Base-by-base conservation (phyloP, 805 yeast genomes). In the Candida nemodendra region DNA sequence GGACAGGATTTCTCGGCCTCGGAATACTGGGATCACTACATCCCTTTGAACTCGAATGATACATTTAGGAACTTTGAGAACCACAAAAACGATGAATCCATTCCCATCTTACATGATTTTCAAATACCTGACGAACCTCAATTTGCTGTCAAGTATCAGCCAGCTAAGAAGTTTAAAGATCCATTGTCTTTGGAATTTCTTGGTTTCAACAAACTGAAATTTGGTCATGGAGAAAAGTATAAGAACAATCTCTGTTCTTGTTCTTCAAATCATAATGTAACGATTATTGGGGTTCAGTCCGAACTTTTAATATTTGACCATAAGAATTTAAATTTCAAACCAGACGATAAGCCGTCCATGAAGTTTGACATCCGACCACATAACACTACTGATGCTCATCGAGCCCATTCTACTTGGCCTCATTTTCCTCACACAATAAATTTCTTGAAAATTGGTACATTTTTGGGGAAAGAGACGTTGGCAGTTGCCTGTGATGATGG, bases 401-500 rank as follows among this genome's bases (percentile, higher is more conserved):
- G 72, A 4, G 28, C 35, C 4, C 44, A 32, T 30, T 48, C 59
- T 2, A 74, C 79, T 1, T 72, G 75, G 74, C 76, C 79, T 0
- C 62, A 63, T 34, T 66, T 62, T 33, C 83, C 84, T 2, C 82
- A 77, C 52, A 66, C 79, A 0, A 66, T 81, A 16, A 82, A 82
- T 46, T 72, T 54, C 46, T 34, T 81, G 29, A 74, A 68, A 36
- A 45, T 64, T 6, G 60, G 57, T 0, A 46, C 38, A 16, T 66
- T 78, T 41, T 44, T 58, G 16, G 66, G 59, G 1, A 49, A 53
- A 13, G 74, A 72, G 37, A 71, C 74, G 0, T 40, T 84, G 5
- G 69, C 65, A 1, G 67, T 66, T 3, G 76, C 81, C 31, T 47
- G 66, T 12, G 87, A 81, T 51, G 78, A 77, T 53, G 87, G 87